Conservation (phyloP, 805 yeast genomes). For the Candida khao-thaluensis region DNA sequence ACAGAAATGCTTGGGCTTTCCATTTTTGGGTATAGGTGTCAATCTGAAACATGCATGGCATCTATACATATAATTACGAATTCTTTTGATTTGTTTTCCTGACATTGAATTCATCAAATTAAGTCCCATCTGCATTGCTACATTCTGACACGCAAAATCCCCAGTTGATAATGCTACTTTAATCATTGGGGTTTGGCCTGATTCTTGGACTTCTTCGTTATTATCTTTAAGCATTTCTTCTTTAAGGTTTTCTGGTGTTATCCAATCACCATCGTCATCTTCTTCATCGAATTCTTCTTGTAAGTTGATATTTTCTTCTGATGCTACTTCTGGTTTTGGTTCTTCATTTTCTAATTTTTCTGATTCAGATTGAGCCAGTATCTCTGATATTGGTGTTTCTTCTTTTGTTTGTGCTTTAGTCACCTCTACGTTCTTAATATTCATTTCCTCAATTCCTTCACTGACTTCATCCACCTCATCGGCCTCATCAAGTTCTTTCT, state of each 20-base stretch:
- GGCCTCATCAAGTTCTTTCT: slow-evolving; percentile 25
- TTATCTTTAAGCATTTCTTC: slow-evolving; percentile 68
- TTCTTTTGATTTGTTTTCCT: slow-evolving; percentile 80
- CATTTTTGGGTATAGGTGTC: slow-evolving; percentile 73
- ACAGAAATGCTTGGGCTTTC: slow-evolving; percentile 83
- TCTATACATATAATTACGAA: slow-evolving; percentile 89
- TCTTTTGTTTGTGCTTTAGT: slow-evolving; percentile 4
- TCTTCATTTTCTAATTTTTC: not conserved
- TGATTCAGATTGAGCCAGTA: not conserved
- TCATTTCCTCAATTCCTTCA: slow-evolving; percentile 5
- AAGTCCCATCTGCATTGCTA: slow-evolving; percentile 85
- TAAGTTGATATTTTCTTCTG: slow-evolving; percentile 10
- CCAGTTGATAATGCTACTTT: slow-evolving; percentile 89
- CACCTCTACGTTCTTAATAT: slow-evolving; percentile 8
- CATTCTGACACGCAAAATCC: slow-evolving; percentile 97
- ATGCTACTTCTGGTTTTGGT: not conserved
- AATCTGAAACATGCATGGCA: slow-evolving; percentile 96
- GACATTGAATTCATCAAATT: slow-evolving; percentile 80
- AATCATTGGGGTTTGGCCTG: slow-evolving; percentile 36
- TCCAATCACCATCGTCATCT: slow-evolving; percentile 88
- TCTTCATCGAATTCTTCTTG: slow-evolving; percentile 65
- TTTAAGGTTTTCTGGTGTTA: slow-evolving; percentile 79
- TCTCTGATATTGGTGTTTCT: slow-evolving; percentile 6
- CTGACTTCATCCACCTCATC: slow-evolving; percentile 15
- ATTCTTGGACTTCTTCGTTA: slow-evolving; percentile 52